Evolutionary conservation across 108 stramenopile species (phyloP), one percentile per base, ranked within the genome.

Genomic region (Nitzschia sp.): DNA sequence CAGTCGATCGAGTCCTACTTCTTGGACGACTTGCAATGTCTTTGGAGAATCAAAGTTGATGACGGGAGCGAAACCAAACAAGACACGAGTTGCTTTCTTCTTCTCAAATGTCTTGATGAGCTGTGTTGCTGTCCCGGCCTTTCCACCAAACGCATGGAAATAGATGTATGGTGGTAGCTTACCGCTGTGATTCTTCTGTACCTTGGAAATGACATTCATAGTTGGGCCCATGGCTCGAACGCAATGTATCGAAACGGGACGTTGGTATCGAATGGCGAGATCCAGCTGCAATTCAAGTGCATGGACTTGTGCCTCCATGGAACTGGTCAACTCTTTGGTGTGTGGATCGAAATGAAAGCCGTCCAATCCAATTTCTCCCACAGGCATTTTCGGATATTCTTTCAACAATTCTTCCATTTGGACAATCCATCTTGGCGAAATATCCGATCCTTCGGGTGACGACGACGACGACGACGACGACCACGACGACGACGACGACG

Each of bases 101-200:
- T 63, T 72, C 58, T 68, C 74, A 53, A 60, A 36, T 33, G 66
- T 62, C 15, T 84, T 76, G n/a, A 81, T 26, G 3, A 94, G 53
- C 62, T 91, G 90, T 26, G 86, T 81, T 0, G 85, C 62, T 0
- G 81, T 65, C 1, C 80, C 89, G 9, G 66, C 78, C 60, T 94
- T 94, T 9, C 93, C 93, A 17, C 88, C 89, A 70, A 91, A 94
- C 29, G 93, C 90, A 78, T 94, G 93, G 67, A 94, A 94, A 62
- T 94, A 94, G 9, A 94, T 75, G 62, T 75, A 71, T 16, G 90
- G 89, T 33, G 93, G 93, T 13, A 94, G 55, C 11, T 35, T 9
- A 32, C 52, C 21, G 52, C 35, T 45, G 30, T 68, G 30, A 9
- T 44, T 55, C 53, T 33, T 71, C 58, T 63, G 36, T 31, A 72